Conservation (phyloP, 352 stramenopile genomes). For the Pythium biforme region DNA sequence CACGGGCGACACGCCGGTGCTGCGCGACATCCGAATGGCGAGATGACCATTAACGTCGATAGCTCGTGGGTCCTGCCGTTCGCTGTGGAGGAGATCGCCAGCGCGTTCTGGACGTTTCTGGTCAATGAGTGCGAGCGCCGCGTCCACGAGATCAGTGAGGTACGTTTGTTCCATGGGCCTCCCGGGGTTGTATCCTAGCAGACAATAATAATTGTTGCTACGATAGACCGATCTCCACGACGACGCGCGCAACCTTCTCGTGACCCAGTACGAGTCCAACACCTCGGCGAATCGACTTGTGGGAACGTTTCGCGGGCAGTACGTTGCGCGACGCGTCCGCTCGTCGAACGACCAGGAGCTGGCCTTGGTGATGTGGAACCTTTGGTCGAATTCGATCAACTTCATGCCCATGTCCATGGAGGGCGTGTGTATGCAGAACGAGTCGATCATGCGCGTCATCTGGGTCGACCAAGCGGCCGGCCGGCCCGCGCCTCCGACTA, state of each 20-base stretch:
- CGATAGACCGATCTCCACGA: background rate
- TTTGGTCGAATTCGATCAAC: conserved; percentile 4
- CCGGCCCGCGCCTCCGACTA: background rate
- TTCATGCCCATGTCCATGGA: conserved; percentile 25
- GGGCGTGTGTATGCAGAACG: conserved; percentile 12
- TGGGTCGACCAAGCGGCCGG: conserved; percentile 1
- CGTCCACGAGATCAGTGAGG: background rate
- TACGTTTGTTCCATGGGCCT: background rate
- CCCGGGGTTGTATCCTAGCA: background rate
- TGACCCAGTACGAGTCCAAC: conserved; percentile 16
- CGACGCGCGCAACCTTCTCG: background rate
- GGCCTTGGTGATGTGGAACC: conserved; percentile 4
- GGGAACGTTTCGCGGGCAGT: conserved; percentile 13
- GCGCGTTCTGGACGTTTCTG: conserved; percentile 13
- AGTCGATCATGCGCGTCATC: conserved; percentile 13
- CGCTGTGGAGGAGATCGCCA: conserved; percentile 7
- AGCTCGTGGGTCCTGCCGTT: conserved; percentile 22
- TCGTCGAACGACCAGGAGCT: background rate
- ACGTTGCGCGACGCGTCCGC: background rate
- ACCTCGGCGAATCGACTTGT: conserved; percentile 1
- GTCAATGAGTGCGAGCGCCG: background rate
- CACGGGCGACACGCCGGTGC: conserved; percentile 1
- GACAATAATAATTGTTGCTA: background rate
- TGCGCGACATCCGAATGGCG: conserved; percentile 21
- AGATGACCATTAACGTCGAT: conserved; percentile 21